These are phyloP conservation scores for Bathelium albidoporum DNA, from an alignment of 495 filamentous ascomycete species.

Conservation along the genomic window DNA sequence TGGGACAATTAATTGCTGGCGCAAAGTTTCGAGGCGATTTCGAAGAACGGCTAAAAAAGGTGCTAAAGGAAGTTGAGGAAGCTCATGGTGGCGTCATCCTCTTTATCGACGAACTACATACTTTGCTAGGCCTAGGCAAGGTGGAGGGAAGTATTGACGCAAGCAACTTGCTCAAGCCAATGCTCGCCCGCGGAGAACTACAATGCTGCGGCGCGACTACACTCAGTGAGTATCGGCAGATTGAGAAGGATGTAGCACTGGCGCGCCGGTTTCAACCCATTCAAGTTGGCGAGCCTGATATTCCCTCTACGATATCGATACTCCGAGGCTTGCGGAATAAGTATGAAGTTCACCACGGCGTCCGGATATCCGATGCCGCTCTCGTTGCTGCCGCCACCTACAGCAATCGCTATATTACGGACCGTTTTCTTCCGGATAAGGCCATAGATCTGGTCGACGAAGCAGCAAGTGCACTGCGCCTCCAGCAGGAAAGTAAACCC, in stretches of 20 bases:
- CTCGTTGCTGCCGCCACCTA: constrained; percentile 85
- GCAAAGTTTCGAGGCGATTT: constrained; percentile 95
- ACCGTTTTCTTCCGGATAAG: constrained; percentile 91
- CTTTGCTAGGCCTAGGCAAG: constrained; percentile 82
- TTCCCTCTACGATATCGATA: constrained; percentile 90
- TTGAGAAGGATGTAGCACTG: constrained; percentile 93
- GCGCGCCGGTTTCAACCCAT: constrained; percentile 93
- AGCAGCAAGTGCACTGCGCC: constrained; percentile 75
- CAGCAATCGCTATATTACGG: constrained; percentile 92
- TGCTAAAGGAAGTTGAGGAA: constrained; percentile 82
- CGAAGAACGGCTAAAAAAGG: constrained; percentile 83
- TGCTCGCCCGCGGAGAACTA: constrained; percentile 78
- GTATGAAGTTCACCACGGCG: constrained; percentile 93
- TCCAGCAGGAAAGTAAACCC: constrained; percentile 95
- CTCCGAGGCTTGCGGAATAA: constrained; percentile 92
- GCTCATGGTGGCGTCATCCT: constrained; percentile 82
- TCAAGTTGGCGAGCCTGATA: constrained; percentile 73
- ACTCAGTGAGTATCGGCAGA: constrained; percentile 76
- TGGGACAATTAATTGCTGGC: constrained; percentile 87
- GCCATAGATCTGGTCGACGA: constrained; percentile 96
- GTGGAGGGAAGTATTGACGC: constrained; percentile 94
- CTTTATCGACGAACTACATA: constrained; percentile 94
- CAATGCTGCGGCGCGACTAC: constrained; percentile 96
- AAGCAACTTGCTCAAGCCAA: constrained; percentile 91
- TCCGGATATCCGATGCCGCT: constrained; percentile 85